These are phyloP conservation scores for Diaporthe citri DNA, from an alignment of 2,329 filamentous ascomycete species.

Conservation along the genomic window DNA sequence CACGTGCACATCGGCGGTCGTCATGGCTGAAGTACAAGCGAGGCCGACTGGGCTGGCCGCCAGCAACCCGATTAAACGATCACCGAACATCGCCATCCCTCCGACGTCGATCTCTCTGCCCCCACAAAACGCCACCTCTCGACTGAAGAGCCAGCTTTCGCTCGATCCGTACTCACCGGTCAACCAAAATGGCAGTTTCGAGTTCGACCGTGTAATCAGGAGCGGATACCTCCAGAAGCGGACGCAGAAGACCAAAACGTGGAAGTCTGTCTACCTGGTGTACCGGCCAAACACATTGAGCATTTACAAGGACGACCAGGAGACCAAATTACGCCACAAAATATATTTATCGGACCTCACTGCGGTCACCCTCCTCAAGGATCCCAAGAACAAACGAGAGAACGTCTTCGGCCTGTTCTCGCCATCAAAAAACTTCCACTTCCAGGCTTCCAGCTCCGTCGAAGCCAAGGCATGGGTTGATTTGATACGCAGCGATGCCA, in stretches of 20 bases:
- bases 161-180: slow-evolving; percentile 84
- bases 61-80: slow-evolving; percentile 39
- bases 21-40: slow-evolving; percentile 46
- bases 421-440: slow-evolving; percentile 89
- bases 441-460: slow-evolving; percentile 79
- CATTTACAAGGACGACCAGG: slow-evolving; percentile 92
- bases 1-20: slow-evolving; percentile 10
- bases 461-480: slow-evolving; percentile 91
- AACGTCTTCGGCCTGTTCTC: slow-evolving; percentile 95
- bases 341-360: slow-evolving; percentile 91
- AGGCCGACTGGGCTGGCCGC: slow-evolving; percentile 43
- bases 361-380: slow-evolving; percentile 88
- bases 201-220: slow-evolving; percentile 94
- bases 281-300: slow-evolving; percentile 90
- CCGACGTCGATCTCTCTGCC: slow-evolving; percentile 46
- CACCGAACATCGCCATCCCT: slow-evolving; percentile 39
- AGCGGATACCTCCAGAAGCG: slow-evolving; percentile 88
- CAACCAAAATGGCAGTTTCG: slow-evolving; percentile 95
- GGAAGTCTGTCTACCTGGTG: slow-evolving; percentile 91
- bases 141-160: slow-evolving; percentile 59
- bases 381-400: slow-evolving; percentile 87
- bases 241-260: slow-evolving; percentile 94
- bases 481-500: slow-evolving; percentile 81
- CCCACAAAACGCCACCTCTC: slow-evolving; percentile 46
- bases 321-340: slow-evolving; percentile 90